These are phyloP conservation scores for Edaphochlamys debaryana DNA, from an alignment of 139 green algal genomes.

Conservation along the genomic window DNA sequence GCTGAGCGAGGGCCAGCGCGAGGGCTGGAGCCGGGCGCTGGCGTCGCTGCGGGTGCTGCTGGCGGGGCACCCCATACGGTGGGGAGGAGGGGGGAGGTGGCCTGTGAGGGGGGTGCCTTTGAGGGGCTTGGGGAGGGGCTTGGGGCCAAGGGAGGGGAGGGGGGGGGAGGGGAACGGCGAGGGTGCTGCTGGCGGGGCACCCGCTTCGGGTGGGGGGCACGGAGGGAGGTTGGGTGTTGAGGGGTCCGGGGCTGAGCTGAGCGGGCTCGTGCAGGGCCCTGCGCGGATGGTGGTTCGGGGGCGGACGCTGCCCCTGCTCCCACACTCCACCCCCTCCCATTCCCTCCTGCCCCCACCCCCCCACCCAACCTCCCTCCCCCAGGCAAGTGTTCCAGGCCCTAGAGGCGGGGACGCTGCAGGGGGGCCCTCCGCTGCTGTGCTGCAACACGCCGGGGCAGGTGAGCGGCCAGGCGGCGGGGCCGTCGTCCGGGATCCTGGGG, in stretches of 20 bases:
- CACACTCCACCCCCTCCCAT: neutral
- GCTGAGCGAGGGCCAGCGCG: slow-evolving; percentile 14
- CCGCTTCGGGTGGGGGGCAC: too few relatives aligned
- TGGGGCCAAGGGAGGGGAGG: too few relatives aligned
- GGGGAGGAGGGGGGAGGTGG: neutral
- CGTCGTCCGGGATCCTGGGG: too few relatives aligned
- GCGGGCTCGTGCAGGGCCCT: too few relatives aligned
- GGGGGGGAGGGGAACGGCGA: too few relatives aligned
- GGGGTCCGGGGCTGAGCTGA: too few relatives aligned
- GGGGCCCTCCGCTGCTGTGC: slow-evolving; percentile 15
- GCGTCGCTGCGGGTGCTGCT: slow-evolving; percentile 30
- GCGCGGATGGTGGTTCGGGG: neutral
- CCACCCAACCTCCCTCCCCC: neutral
- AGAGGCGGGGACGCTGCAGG: neutral
- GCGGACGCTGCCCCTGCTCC: too few relatives aligned
- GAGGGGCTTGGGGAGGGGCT: too few relatives aligned
- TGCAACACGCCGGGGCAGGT: slow-evolving; percentile 42
- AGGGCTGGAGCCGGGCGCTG: slow-evolving; percentile 21
- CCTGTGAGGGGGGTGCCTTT: too few relatives aligned
- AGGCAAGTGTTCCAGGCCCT: slow-evolving; percentile 31
- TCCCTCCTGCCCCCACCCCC: neutral
- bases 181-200: too few relatives aligned
- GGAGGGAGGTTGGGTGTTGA: too few relatives aligned
- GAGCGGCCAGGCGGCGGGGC: too few relatives aligned
- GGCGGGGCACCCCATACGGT: slow-evolving; percentile 28